Percentiles rank a stretch among this genome's conserved stretches.
Evolutionary conservation across 768 basidiomycete genomes (phyloP).

Genomic region (Boletus fagicola): DNA sequence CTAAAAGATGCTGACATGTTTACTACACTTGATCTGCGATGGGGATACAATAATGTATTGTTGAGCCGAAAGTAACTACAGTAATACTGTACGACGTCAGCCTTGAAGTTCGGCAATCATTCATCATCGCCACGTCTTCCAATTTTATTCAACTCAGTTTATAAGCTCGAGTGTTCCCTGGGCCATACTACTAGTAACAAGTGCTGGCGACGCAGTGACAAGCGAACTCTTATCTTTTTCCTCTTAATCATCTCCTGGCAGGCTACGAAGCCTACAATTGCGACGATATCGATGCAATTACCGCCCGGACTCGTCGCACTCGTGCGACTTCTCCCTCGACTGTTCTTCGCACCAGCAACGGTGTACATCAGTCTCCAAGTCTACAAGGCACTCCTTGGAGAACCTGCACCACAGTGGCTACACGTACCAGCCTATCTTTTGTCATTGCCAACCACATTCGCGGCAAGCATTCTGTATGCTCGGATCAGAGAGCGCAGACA

Average conservation of each 20-base stretch:
- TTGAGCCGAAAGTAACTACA: too few species aligned
- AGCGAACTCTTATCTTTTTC: too few species aligned
- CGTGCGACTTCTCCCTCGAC: slow-evolving; percentile 28
- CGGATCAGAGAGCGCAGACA: slow-evolving; percentile 41
- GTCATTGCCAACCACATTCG: slow-evolving; percentile 25
- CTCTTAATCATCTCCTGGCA: not conserved
- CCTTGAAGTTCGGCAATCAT: too few species aligned
- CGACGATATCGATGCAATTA: slow-evolving; percentile 2
- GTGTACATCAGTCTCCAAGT: slow-evolving; percentile 14
- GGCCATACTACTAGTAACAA: too few species aligned
- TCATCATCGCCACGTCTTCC: too few species aligned
- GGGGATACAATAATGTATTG: too few species aligned
- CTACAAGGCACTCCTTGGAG: slow-evolving; percentile 9
- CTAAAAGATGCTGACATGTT: too few species aligned
- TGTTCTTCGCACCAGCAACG: slow-evolving; percentile 20
- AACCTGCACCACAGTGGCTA: slow-evolving; percentile 12
- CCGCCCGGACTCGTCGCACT: slow-evolving; percentile 37
- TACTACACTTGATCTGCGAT: too few species aligned
- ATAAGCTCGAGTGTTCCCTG: too few species aligned
- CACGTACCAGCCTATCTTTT: slow-evolving; percentile 18
- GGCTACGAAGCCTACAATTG: not conserved
- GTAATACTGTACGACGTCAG: too few species aligned
- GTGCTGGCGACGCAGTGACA: not conserved
- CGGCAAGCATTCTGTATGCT: slow-evolving; percentile 38
- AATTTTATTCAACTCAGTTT: too few species aligned